A percentile compares a stretch with the other conserved stretches of the same genome.
phyloP scores from a whole-genome alignment of 805 yeast genomes.

The Wickerhamomyces bovis region DNA sequence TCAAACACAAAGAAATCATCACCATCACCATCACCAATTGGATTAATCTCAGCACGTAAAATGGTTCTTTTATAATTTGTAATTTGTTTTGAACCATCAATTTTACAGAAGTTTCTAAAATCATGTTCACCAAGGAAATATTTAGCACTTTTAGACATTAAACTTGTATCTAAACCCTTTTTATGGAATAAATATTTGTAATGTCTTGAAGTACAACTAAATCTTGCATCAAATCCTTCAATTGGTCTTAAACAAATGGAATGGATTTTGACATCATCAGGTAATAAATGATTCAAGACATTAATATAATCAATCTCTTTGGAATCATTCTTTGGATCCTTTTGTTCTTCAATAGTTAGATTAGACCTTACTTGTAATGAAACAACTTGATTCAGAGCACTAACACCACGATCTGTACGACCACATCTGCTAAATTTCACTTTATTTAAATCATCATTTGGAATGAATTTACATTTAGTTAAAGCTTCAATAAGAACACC shows the following conservation, averaged over 20 bases:
- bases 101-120: constrained; percentile 89
- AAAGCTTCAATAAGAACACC: constrained; percentile 68
- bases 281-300: constrained; percentile 70
- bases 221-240: constrained; percentile 78
- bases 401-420: constrained; percentile 92
- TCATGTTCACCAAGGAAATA: constrained; percentile 73
- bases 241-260: constrained; percentile 84
- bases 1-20: constrained; percentile 61
- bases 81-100: constrained; percentile 92
- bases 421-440: constrained; percentile 88
- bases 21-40: constrained; percentile 21
- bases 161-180: constrained; percentile 47
- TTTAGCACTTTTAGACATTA: constrained; percentile 65
- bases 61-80: constrained; percentile 69
- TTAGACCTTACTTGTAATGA: constrained; percentile 71
- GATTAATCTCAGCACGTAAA: constrained; percentile 43
- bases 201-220: constrained; percentile 82
- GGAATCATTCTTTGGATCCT: constrained; percentile 46
- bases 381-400: constrained; percentile 94
- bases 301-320: constrained; percentile 73
- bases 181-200: constrained; percentile 73
- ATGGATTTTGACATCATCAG: constrained; percentile 78
- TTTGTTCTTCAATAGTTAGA: constrained; percentile 57
- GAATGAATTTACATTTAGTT: constrained; percentile 57
- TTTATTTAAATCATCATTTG: constrained; percentile 49